Conservation (phyloP, 2,329 filamentous ascomycete species). For the Fusarium sp. region DNA sequence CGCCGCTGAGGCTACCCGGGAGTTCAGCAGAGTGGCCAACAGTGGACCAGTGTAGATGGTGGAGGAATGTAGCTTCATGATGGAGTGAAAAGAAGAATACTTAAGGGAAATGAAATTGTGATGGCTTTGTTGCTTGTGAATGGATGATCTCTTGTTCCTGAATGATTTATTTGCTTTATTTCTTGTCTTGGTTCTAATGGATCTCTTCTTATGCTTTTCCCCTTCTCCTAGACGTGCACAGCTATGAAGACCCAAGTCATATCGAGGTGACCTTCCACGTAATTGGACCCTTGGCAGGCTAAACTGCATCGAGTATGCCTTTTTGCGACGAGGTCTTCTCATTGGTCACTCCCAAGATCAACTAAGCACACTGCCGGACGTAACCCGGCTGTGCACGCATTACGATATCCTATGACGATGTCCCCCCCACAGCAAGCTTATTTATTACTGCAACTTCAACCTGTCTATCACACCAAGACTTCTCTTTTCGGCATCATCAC, state of each 20-base stretch:
- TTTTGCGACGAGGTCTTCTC: background rate
- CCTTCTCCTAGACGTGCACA: background rate
- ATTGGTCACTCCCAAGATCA: background rate
- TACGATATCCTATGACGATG: background rate
- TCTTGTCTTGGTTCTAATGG: no score
- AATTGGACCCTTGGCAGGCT: background rate
- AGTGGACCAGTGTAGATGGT: background rate
- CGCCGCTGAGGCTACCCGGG: background rate
- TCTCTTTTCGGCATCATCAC: background rate
- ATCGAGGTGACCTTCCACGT: background rate
- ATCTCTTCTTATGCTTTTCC: background rate
- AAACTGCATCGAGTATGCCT: background rate
- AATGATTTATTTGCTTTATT: background rate
- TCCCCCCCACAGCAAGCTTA: background rate
- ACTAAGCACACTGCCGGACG: background rate
- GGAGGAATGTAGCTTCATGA: background rate
- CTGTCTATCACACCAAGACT: background rate
- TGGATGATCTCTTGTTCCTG: background rate
- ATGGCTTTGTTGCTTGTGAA: background rate
- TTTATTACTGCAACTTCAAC: slow-evolving; percentile 2
- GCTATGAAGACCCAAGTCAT: background rate
- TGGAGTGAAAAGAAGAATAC: background rate
- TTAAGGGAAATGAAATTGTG: background rate
- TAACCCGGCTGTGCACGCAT: background rate
- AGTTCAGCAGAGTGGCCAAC: background rate